Conservation (phyloP, 257 asterid genomes). For the Parsonsia alboflavescens region DNA sequence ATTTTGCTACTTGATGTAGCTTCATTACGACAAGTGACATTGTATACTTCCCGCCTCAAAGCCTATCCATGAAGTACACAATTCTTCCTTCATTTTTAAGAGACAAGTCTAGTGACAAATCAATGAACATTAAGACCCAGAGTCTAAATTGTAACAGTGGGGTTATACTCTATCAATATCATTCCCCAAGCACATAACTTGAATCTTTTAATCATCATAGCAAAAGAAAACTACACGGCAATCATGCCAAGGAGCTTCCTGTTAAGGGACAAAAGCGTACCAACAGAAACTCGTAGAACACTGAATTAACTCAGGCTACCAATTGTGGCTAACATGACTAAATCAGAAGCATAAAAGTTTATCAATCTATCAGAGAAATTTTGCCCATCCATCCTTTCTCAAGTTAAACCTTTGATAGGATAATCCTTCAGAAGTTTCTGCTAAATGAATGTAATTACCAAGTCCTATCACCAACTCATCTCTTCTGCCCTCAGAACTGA, state of each 20-base stretch:
- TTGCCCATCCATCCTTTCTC: too few species aligned
- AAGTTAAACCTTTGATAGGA: too few species aligned
- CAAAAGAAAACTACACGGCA: too few species aligned
- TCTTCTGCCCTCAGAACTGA: too few species aligned
- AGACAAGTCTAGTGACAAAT: neutral
- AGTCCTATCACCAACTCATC: too few species aligned
- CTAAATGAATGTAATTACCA: too few species aligned
- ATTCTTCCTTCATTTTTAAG: neutral
- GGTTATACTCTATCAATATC: neutral
- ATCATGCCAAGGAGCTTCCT: neutral
- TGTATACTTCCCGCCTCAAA: neutral
- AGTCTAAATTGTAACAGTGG: neutral
- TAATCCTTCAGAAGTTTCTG: too few species aligned
- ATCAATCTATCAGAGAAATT: too few species aligned
- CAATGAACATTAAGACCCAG: neutral
- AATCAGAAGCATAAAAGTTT: neutral
- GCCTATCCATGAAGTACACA: neutral
- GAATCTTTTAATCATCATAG: too few species aligned
- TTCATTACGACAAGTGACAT: neutral
- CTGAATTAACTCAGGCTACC: neutral
- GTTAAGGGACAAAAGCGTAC: neutral
- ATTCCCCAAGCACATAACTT: neutral
- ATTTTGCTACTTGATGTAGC: neutral
- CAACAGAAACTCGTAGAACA: neutral
- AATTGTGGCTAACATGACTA: too few species aligned